Evolutionary conservation across 2,329 filamentous ascomycete species (phyloP), one percentile per base, ranked within the genome.

Genomic region (Aspergillus terreus): DNA sequence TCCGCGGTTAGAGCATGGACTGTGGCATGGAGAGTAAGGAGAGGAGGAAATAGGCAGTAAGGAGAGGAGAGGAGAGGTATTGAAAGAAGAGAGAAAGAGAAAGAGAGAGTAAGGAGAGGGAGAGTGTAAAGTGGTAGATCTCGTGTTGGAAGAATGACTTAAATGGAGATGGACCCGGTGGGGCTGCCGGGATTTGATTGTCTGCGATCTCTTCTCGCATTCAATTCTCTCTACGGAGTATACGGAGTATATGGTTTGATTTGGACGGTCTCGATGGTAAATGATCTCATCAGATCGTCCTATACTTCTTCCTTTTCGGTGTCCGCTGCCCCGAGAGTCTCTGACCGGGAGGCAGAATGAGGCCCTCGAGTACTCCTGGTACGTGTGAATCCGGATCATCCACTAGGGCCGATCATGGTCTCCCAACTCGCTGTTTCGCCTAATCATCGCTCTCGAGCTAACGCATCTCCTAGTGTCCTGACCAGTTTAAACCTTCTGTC

Each of bases 401-500:
- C 40, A 42, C 40, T 42, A 42, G 40, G 40, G 40, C 40, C 40
- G 40, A 42, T 42, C 40, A 42, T 42, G 14, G 35, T 38, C 35
- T 38, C 35, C 15, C 35, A 38, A 38, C 35, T n/a, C 10, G 11
- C 15, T n/a, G 35, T 17, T 7, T 38, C 11, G 33, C 33, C 33
- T 35, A 35, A 35, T 35, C 33, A 35, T 35, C 33, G 11, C n/a
- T 12, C 11, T 35, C 5, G 27, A 9, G 7, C 35, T 38, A 17
- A n/a, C 15, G 15, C 14, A 15, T n/a, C 15, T 14, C 35, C 35
- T 38, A 38, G 35, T 38, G 35, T n/a, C 35, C 14, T 6, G 15
- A 15, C 15, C 23, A 23, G 23, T 23, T 6, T 23, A 38, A 38
- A 38, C 35, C 35, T 38, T 38, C 35, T 17, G n/a, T 38, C 35